Percentiles rank a stretch among this genome's conserved stretches.
phyloP scores from a whole-genome alignment of 345 rosid species.

The Leavenworthia alabamica region DNA sequence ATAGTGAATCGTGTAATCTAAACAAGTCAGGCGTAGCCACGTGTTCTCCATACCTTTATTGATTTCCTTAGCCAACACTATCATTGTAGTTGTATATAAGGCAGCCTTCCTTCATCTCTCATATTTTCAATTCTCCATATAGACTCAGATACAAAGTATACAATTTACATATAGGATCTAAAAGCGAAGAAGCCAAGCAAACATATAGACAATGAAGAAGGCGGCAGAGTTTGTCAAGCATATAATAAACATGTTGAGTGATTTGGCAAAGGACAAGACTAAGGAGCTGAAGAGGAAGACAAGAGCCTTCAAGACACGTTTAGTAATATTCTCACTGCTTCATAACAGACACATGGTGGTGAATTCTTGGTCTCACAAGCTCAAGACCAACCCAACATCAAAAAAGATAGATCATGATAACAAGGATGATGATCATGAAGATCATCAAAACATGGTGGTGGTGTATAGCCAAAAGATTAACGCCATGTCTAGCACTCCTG shows the following conservation, averaged over 20 bases:
- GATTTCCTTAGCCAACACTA: constrained; percentile 25
- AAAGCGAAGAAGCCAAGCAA: constrained; percentile 14
- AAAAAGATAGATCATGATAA: constrained; percentile 6
- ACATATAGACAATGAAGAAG: constrained; percentile 35
- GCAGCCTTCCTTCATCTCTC: constrained; percentile 5
- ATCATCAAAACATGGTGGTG: constrained; percentile 25
- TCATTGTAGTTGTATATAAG: constrained; percentile 14
- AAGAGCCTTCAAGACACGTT: constrained; percentile 50
- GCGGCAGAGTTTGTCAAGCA: constrained; percentile 42
- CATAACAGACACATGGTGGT: constrained; percentile 44
- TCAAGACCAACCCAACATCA: constrained; percentile 31
- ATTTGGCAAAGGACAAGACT: constrained; percentile 38
- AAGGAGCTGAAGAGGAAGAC: constrained; percentile 54
- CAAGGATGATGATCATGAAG: not conserved
- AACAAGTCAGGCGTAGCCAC: constrained; percentile 13
- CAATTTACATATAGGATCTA: not conserved
- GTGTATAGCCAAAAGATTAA: constrained; percentile 11
- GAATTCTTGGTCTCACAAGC: constrained; percentile 49
- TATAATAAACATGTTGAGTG: constrained; percentile 29
- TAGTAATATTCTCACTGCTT: constrained; percentile 56
- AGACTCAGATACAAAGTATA: not conserved
- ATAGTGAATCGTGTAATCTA: constrained; percentile 5
- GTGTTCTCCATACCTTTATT: not conserved
- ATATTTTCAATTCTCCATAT: constrained; percentile 24
- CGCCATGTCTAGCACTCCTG: constrained; percentile 25